Percentiles rank a stretch among this genome's conserved stretches.
phyloP scores from a whole-genome alignment of 2,329 filamentous ascomycete species.

The Plectosphaerella sp. region DNA sequence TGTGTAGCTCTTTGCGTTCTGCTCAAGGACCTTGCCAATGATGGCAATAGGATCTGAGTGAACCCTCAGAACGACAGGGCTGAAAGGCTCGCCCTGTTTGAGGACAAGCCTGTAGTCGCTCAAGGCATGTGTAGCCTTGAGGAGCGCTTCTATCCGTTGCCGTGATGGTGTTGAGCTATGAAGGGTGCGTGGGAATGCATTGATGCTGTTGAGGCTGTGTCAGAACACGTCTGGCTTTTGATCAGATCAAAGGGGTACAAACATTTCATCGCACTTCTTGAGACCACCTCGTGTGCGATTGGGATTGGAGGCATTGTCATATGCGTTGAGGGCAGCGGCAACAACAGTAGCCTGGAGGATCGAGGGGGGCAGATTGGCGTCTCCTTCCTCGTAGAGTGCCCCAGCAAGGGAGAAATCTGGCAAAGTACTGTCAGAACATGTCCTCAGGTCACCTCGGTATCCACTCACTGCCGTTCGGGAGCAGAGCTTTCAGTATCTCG shows the following conservation, averaged over 20 bases:
- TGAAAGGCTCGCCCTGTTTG: constrained; percentile 76
- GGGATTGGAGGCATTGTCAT: constrained; percentile 79
- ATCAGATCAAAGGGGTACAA: constrained; percentile 21
- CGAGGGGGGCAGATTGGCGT: constrained; percentile 42
- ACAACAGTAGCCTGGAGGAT: constrained; percentile 58
- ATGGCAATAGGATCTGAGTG: constrained; percentile 71
- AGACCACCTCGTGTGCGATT: constrained; percentile 72
- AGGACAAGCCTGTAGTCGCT: constrained; percentile 74
- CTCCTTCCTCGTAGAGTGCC: constrained; percentile 54
- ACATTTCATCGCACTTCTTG: constrained; percentile 75
- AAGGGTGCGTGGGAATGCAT: constrained; percentile 58
- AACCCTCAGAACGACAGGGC: constrained; percentile 72
- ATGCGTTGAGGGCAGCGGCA: constrained; percentile 61
- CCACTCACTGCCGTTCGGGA: constrained; percentile 55
- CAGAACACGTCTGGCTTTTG: constrained; percentile 8
- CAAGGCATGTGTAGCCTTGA: constrained; percentile 69
- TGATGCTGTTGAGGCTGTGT: constrained; percentile 41
- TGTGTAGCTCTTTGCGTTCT: constrained; percentile 71
- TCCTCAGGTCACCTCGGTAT: not conserved
- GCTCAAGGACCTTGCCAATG: constrained; percentile 67
- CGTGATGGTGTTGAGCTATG: constrained; percentile 43
- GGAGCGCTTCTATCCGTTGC: constrained; percentile 56
- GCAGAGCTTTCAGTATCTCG: constrained; percentile 65
- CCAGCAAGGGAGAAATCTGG: constrained; percentile 43
- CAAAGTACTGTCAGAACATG: not conserved